Base-by-base conservation (phyloP, 305 asterid species). In the Fraxinus sp. region DNA sequence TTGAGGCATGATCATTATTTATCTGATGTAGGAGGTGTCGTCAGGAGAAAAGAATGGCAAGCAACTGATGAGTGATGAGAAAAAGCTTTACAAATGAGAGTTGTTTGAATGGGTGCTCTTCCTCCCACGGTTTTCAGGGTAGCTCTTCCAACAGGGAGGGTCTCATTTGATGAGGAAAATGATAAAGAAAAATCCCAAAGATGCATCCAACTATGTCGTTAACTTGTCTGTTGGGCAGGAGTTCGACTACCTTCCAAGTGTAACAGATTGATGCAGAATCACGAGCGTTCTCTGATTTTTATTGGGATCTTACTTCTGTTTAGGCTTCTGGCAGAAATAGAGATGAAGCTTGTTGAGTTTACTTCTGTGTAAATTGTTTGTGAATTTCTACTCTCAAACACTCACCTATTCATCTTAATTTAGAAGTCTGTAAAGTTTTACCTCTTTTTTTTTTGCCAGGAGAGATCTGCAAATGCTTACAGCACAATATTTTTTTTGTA, bases 91-190 rank as follows among this genome's bases (percentile, higher is more conserved):
- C 94, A 0, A 91, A 89, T 72, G 97, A 85, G 88, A 92, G 92
- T 88, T 92, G 96, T 43, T 95, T 97, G 24, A 95, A 97, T 43
- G 91, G 93, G 85, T 93, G 98, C 85, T 95, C 97, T 1, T 95
- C 98, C 4, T 88, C 93, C 75, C 97, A 83, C 75, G 90, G 97
- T 55, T 87, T 92, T 85, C 98, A 91, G 80, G 93, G 93, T 16
- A 83, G 87, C 88, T 97, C 98, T 28, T 93, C 98, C 30, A 89
- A 84, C 89, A 92, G 97, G 16, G n/a, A 14, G 6, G 35, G 73
- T 24, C 33, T 24, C 35, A 9, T 30, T 64, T 1, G 35, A 26
- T 64, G 35, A 8, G 73, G 16, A 66, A 24, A 22, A 66, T 26
- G 73, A 64, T 62, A 64, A 10, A 62, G 72, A 62, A 20, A 3